Evolutionary conservation across 2,329 filamentous ascomycete species (phyloP).

Genomic region (Aspergillus neoniger): DNA sequence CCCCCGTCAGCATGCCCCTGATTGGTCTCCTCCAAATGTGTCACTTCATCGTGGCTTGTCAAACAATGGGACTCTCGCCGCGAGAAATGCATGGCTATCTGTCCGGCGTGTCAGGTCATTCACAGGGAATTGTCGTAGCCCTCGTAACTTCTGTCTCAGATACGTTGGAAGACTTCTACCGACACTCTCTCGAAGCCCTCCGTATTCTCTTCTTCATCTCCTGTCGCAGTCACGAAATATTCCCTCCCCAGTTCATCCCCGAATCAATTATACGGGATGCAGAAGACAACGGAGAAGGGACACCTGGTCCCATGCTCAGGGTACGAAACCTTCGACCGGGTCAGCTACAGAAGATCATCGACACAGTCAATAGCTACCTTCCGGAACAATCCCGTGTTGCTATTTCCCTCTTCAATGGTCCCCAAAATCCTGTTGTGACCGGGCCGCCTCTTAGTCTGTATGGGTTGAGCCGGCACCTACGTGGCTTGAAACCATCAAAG

Average conservation of each 20-base stretch:
- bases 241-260: constrained; percentile 20
- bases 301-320: constrained; percentile 28
- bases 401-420: constrained; percentile 33
- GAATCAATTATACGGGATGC: constrained; percentile 13
- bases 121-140: constrained; percentile 41
- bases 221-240: constrained; percentile 30
- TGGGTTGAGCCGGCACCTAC: not conserved
- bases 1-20: constrained; percentile 42
- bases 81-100: not conserved
- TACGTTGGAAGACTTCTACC: constrained; percentile 35
- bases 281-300: not conserved
- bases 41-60: not conserved
- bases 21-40: constrained; percentile 36
- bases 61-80: not conserved
- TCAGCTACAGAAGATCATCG: constrained; percentile 23
- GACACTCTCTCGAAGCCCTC: constrained; percentile 28
- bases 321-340: constrained; percentile 26
- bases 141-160: constrained; percentile 32
- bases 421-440: constrained; percentile 34
- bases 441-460: constrained; percentile 31
- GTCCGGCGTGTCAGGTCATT: constrained; percentile 31
- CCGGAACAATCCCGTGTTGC: constrained; percentile 26
- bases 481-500: not conserved
- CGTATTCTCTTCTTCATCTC: constrained; percentile 40
- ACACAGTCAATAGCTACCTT: constrained; percentile 27